A percentile compares a stretch with the other conserved stretches of the same genome.
These are phyloP conservation scores for Cyberlindnera euphorbiiphila DNA, from an alignment of 805 yeast genomes.

Conservation along the genomic window DNA sequence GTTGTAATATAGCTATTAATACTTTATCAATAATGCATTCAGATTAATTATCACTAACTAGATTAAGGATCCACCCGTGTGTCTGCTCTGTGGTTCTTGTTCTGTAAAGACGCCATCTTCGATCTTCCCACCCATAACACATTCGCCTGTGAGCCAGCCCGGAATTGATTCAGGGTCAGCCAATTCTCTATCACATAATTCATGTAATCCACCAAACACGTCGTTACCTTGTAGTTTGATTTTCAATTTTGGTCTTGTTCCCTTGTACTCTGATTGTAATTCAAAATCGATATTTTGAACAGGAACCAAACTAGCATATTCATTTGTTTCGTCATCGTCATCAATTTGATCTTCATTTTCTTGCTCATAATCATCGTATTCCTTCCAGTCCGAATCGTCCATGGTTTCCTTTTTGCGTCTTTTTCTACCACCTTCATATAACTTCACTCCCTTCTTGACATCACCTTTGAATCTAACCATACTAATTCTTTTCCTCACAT, in stretches of 20 bases:
- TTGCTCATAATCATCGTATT: constrained; percentile 16
- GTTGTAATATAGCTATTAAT: too few species aligned
- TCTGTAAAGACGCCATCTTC: constrained; percentile 31
- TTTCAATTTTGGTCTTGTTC: constrained; percentile 23
- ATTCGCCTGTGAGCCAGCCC: constrained; percentile 77
- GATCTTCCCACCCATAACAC: constrained; percentile 50
- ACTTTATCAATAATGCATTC: too few species aligned
- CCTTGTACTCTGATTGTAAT: constrained; percentile 32
- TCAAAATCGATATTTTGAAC: constrained; percentile 47
- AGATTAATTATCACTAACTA: not conserved
- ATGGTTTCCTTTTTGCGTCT: constrained; percentile 21
- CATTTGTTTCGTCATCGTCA: constrained; percentile 24
- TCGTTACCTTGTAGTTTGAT: constrained; percentile 56
- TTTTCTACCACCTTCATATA: constrained; percentile 36
- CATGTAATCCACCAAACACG: constrained; percentile 75
- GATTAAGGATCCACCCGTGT: not conserved
- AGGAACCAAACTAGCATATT: constrained; percentile 55
- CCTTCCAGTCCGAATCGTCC: constrained; percentile 13
- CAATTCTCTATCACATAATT: constrained; percentile 47
- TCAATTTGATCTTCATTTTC: constrained; percentile 23
- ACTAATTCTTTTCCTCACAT: constrained; percentile 40
- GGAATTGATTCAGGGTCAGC: constrained; percentile 59
- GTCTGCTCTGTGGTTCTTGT: not conserved
- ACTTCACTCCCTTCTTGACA: constrained; percentile 33
- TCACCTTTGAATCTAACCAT: constrained; percentile 61